phyloP scores from a whole-genome alignment of 805 yeast genomes.

The Candida corydali region DNA sequence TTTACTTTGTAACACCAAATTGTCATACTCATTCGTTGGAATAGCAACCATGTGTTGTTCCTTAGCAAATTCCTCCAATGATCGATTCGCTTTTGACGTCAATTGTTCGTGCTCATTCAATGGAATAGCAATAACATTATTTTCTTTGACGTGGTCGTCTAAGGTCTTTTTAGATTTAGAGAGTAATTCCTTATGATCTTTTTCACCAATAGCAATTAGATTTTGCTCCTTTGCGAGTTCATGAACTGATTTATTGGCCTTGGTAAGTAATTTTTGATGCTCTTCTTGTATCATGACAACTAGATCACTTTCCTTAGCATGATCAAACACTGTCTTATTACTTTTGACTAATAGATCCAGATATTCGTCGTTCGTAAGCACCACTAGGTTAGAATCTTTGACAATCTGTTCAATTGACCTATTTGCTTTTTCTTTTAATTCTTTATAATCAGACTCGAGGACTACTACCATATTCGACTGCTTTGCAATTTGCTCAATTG shows the following conservation, averaged over 20 bases:
- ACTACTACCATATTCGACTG: conserved; percentile 9
- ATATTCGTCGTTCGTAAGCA: conserved; percentile 12
- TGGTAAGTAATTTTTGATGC: conserved; percentile 5
- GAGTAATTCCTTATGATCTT: conserved; percentile 12
- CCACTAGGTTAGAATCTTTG: conserved; percentile 1
- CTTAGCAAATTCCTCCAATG: conserved; percentile 2
- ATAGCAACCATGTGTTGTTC: conserved; percentile 7
- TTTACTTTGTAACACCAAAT: conserved; percentile 12
- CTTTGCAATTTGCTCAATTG: conserved; percentile 18
- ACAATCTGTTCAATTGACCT: conserved; percentile 11
- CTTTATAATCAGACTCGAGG: conserved; percentile 6
- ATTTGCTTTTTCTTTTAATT: not conserved
- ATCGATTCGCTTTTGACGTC: not conserved
- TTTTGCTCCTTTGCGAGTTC: conserved; percentile 13
- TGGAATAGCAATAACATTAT: conserved; percentile 1
- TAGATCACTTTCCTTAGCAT: conserved; percentile 13
- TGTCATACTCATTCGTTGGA: conserved; percentile 9
- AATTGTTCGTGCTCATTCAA: conserved; percentile 4
- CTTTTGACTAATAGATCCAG: conserved; percentile 16
- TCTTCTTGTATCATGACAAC: conserved; percentile 4
- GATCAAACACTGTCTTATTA: conserved; percentile 16
- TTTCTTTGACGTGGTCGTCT: conserved; percentile 8
- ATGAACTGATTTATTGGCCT: conserved; percentile 19
- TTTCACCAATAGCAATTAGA: conserved; percentile 6
- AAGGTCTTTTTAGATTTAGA: conserved; percentile 4